Base-by-base conservation (phyloP, 768 basidiomycete genomes). In the Cystofilobasidium ferigula region DNA sequence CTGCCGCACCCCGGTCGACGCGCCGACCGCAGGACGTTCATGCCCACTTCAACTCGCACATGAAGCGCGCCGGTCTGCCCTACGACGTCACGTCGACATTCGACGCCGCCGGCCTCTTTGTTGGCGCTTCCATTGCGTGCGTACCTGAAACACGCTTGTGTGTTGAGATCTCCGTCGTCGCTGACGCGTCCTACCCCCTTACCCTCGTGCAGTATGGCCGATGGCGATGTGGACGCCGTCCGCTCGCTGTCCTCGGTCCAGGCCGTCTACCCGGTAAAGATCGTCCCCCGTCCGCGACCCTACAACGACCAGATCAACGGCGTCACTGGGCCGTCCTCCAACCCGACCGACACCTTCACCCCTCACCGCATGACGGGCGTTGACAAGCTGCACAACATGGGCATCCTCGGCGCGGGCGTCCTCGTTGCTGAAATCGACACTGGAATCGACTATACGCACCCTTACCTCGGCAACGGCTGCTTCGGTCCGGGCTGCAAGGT, bases 381-480 rank as follows among this genome's bases (percentile, higher is more conserved):
- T 1, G 82, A 86, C 70, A 82, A 80, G 67, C 78, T 85, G 24
- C 85, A 87, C 71, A 83, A 83, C 7, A 71, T 80, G 68, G 85
- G 84, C 0, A 79, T 83, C 70, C 78, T 78, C 32, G 86, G 87
- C 16, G 79, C 79, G 45, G 85, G 85, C 2, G 77, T 86, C 73
- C 85, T 85, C 70, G 80, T 88, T 62, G 86, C 81, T 68, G 82
- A 86, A 51, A 78, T 86, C 61, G 83, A 84, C 69, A 48, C 57
- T 6, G 63, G 63, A 22, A 51, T 64, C 54, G 63, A 64, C 40
- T 67, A 61, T 42, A 67, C 59, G 3, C 59, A 61, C 34, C 53
- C 53, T 0, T 51, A 51, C 7, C 54, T 67, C 40, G 65, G 65
- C 56, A 59, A 59, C 20, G 59, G 65, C 32, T 67, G 59, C 59